Percentiles rank a stretch among this genome's conserved stretches.
These are phyloP conservation scores for Picochlorum sp. DNA, from an alignment of 139 green algal species.

Conservation along the genomic window DNA sequence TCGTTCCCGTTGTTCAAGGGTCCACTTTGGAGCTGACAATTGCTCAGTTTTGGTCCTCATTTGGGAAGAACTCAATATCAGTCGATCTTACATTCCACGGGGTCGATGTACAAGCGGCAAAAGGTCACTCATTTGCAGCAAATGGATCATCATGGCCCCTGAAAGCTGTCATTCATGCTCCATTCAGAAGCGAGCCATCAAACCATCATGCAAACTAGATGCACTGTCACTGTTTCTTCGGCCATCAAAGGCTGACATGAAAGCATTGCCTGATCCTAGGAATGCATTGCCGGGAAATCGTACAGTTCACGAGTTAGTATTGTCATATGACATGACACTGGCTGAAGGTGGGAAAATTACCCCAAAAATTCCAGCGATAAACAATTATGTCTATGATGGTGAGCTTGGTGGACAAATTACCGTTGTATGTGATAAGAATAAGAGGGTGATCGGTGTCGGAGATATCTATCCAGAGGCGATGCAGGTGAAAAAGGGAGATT, in stretches of 20 bases:
- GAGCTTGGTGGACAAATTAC: constrained; percentile 62
- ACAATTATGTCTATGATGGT: constrained; percentile 47
- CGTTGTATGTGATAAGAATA: constrained; percentile 64
- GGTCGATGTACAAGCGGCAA: constrained; percentile 13
- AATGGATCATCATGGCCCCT: constrained; percentile 19
- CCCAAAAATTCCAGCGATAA: constrained; percentile 52
- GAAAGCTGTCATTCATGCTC: constrained; percentile 29
- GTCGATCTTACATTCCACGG: constrained; percentile 72
- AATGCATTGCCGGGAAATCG: constrained; percentile 56
- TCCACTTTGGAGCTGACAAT: constrained; percentile 73
- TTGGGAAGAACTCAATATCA: constrained; percentile 27
- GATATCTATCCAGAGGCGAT: constrained; percentile 31
- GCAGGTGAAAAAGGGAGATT: constrained; percentile 15
- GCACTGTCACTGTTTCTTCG: constrained; percentile 47
- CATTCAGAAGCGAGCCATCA: constrained; percentile 54
- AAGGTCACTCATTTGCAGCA: constrained; percentile 9
- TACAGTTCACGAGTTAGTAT: constrained; percentile 57
- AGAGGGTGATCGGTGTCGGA: constrained; percentile 44
- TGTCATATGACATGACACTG: constrained; percentile 75
- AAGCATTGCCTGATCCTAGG: constrained; percentile 33
- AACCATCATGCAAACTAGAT: constrained; percentile 49
- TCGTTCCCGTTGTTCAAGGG: constrained; percentile 39
- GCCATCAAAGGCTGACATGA: constrained; percentile 22
- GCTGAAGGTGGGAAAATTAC: constrained; percentile 65
- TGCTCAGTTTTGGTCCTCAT: constrained; percentile 69